Conservation (phyloP, 306 rosid species). For the Dicorynia guianensis region DNA sequence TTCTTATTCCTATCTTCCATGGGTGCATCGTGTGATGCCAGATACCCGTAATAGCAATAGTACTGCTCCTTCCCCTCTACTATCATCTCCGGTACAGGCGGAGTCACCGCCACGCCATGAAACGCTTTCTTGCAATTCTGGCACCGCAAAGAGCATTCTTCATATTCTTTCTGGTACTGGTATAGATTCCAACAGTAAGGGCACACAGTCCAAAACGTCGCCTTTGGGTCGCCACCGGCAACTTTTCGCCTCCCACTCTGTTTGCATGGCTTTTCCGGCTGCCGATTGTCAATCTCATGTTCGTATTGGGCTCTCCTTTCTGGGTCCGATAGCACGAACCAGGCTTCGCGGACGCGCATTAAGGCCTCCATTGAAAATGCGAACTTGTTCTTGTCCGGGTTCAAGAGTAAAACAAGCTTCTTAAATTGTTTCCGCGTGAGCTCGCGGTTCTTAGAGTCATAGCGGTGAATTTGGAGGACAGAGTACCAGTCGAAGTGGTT, state of each 20-base stretch:
- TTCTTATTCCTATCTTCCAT: not conserved
- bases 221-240: constrained; percentile 5
- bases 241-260: not conserved
- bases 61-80: constrained; percentile 66
- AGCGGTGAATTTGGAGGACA: constrained; percentile 49
- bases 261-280: not conserved
- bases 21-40: constrained; percentile 22
- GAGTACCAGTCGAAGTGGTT: constrained; percentile 51
- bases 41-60: constrained; percentile 46
- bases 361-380: constrained; percentile 51
- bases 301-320: constrained; percentile 38
- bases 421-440: constrained; percentile 47
- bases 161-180: constrained; percentile 59
- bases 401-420: constrained; percentile 47
- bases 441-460: constrained; percentile 36
- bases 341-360: constrained; percentile 55
- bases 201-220: constrained; percentile 80
- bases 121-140: constrained; percentile 59
- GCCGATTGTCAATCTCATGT: not conserved
- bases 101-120: constrained; percentile 65
- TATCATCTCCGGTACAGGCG: constrained; percentile 48
- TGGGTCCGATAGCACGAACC: constrained; percentile 59
- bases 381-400: constrained; percentile 49
- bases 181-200: constrained; percentile 73
- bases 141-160: constrained; percentile 65